A percentile compares a stretch with the other conserved stretches of the same genome.
Evolutionary conservation across 1,139 yeast genomes (phyloP).

Genomic region (Candida gigantensis): DNA sequence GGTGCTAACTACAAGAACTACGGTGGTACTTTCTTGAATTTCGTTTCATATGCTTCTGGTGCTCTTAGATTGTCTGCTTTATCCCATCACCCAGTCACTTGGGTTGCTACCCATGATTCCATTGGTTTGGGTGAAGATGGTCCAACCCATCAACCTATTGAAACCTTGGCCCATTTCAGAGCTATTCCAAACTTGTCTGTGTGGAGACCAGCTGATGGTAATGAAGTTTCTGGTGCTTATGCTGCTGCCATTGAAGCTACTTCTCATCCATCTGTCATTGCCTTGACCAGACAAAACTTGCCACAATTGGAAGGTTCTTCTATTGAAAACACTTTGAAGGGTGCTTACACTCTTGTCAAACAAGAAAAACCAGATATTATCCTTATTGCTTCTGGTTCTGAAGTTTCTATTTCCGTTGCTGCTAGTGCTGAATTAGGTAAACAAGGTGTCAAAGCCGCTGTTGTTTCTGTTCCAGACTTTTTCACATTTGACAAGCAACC

Average conservation of each 20-base stretch:
- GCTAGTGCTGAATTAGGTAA: conserved; percentile 68
- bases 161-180: conserved; percentile 97
- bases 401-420: conserved; percentile 81
- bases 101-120: conserved; percentile 99
- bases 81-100: conserved; percentile 89
- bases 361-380: conserved; percentile 72
- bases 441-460: conserved; percentile 72
- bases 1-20: conserved; percentile 92
- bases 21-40: conserved; percentile 98
- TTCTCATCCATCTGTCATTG: conserved; percentile 84
- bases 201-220: conserved; percentile 99
- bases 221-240: conserved; percentile 98
- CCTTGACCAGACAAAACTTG: conserved; percentile 95
- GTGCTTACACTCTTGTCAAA: conserved; percentile 82
- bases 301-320: conserved; percentile 95
- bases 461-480: conserved; percentile 95
- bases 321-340: conserved; percentile 88
- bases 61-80: conserved; percentile 94
- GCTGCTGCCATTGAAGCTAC: conserved; percentile 68
- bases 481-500: conserved; percentile 85
- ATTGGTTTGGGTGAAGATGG: conserved; percentile 99
- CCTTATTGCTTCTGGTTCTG: conserved; percentile 93
- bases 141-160: conserved; percentile 99
- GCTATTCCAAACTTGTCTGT: conserved; percentile 93
- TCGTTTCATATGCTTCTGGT: conserved; percentile 97